Base-by-base conservation (phyloP, 495 filamentous ascomycete genomes). In the Tricharina praecox region DNA sequence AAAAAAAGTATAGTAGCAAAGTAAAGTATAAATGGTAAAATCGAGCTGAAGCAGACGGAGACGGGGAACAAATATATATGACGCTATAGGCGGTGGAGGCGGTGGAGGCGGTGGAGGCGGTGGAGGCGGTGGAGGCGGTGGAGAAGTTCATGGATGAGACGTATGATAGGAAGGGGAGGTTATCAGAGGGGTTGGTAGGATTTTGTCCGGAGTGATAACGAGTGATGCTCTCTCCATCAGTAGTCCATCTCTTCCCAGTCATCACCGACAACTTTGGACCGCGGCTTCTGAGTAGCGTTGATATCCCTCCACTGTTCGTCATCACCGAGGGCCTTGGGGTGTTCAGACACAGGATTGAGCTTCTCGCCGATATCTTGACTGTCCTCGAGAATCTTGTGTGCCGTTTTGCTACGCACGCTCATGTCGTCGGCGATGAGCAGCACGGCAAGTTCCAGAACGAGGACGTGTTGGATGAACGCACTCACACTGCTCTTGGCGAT, bases 381-480 rank as follows among this genome's bases (percentile, higher is more conserved):
- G 23, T 87, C 80, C 7, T 68, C 61, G 54, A 96, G 53, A 18
- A 94, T 76, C 44, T 66, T 59, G 55, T 79, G 69, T 13, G 86
- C 85, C 50, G 69, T 60, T 37, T 75, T 74, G 45, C 74, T 73
- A 4, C 64, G 63, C n/a, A 81, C 71, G 0, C 62, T 57, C 81
- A 95, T 82, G 57, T 97, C 90, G 52, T 94, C 81, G 67, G 73
- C 81, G 21, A 96, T 79, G 15, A 97, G 69, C 51, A 66, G 64
- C 1, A 83, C 68, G 3, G 80, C 74, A 40, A 95, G 61, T 60
- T 97, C 90, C 0, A 87, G 87, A 11, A 93, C 85, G 34, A 95
- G 65, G 2, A 96, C 90, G 0, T 70, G 67, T 63, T 94, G 85
- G 5, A 94, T 74, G 54, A 83, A 97, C 15, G 70, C 73, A 11